These are phyloP conservation scores for Aquilaria malaccensis DNA, from an alignment of 345 rosid genomes.

Conservation along the genomic window DNA sequence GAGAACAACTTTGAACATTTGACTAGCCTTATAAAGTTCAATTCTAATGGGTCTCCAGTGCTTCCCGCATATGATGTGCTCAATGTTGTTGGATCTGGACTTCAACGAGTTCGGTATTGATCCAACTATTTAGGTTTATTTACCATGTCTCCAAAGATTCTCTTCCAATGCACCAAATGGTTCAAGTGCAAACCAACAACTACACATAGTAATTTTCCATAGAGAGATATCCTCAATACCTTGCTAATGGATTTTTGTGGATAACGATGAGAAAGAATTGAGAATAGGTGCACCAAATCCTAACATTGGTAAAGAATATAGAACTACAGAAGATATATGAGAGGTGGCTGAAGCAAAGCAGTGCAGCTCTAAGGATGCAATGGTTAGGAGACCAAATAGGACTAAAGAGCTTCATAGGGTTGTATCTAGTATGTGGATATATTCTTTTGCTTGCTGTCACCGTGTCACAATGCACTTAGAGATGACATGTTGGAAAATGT, in stretches of 20 bases:
- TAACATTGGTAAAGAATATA: conserved; percentile 69
- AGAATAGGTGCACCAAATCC: conserved; percentile 68
- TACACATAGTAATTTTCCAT: conserved; percentile 63
- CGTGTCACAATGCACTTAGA: conserved; percentile 15
- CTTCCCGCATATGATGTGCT: conserved; percentile 67
- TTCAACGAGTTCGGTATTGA: conserved; percentile 69
- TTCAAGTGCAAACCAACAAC: conserved; percentile 36
- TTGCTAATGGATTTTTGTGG: conserved; percentile 81
- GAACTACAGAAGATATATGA: conserved; percentile 49
- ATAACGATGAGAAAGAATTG: conserved; percentile 42
- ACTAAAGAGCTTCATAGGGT: conserved; percentile 73
- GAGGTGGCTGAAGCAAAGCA: conserved; percentile 58
- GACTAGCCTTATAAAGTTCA: conserved; percentile 53
- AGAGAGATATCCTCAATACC: conserved; percentile 61
- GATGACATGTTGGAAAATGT: too few relatives aligned
- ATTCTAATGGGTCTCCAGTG: conserved; percentile 35
- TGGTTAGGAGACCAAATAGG: conserved; percentile 44
- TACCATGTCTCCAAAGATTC: conserved; percentile 36
- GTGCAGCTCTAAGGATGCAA: conserved; percentile 37
- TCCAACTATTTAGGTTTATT: conserved; percentile 44
- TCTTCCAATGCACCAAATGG: conserved; percentile 12
- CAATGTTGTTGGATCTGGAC: conserved; percentile 37
- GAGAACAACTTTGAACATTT: conserved; percentile 67
- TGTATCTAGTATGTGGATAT: conserved; percentile 52
- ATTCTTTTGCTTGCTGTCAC: conserved; percentile 29